phyloP scores from a whole-genome alignment of 805 yeast genomes.

The Zygoascus biomembranicola region DNA sequence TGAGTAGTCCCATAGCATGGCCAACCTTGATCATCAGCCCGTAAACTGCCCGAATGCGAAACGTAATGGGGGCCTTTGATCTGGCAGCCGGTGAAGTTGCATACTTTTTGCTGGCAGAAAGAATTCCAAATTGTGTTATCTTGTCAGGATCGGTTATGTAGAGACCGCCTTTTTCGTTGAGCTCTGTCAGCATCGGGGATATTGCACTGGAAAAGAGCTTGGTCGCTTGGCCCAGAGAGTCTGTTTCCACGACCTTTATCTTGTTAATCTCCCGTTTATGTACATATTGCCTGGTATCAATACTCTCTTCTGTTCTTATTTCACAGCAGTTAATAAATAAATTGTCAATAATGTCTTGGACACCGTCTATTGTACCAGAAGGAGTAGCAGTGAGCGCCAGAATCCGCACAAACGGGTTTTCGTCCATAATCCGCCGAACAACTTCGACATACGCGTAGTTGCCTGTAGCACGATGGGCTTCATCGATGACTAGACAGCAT shows the following conservation, averaged over 20 bases:
- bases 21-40: conserved; percentile 65
- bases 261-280: conserved; percentile 56
- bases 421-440: conserved; percentile 54
- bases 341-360: conserved; percentile 74
- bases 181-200: conserved; percentile 54
- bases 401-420: conserved; percentile 60
- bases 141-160: conserved; percentile 57
- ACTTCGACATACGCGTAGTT: conserved; percentile 83
- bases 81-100: conserved; percentile 15
- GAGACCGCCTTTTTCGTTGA: conserved; percentile 55
- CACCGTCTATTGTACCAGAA: conserved; percentile 76
- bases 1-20: conserved; percentile 40
- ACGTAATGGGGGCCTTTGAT: conserved; percentile 16
- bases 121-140: conserved; percentile 61
- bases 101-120: conserved; percentile 45
- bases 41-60: conserved; percentile 28
- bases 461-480: conserved; percentile 91
- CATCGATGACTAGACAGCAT: conserved; percentile 79
- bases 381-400: conserved; percentile 96
- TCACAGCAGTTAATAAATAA: conserved; percentile 69
- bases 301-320: conserved; percentile 74
- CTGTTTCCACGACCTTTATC: conserved; percentile 44
- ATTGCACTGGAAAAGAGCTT: conserved; percentile 54
- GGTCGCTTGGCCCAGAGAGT: conserved; percentile 49
- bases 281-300: conserved; percentile 74